A percentile compares a stretch with the other conserved stretches of the same genome.
phyloP scores from a whole-genome alignment of 2,329 filamentous ascomycete genomes.

The Penicillium sp. region DNA sequence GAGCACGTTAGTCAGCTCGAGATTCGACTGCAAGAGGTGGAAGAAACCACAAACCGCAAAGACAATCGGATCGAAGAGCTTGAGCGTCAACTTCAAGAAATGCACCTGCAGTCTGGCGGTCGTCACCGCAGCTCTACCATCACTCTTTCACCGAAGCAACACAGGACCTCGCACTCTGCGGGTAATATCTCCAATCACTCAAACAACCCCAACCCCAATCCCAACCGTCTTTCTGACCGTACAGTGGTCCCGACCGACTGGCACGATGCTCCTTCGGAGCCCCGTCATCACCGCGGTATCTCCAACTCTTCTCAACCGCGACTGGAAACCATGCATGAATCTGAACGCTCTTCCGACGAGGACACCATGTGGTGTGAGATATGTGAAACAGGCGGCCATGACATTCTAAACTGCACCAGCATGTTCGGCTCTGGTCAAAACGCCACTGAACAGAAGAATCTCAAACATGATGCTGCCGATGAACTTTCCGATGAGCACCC shows the following conservation, averaged over 20 bases:
- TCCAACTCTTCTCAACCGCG: slow-evolving; percentile 33
- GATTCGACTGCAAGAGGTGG: slow-evolving; percentile 75
- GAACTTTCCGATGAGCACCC: slow-evolving; percentile 14
- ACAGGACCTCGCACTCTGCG: slow-evolving; percentile 32
- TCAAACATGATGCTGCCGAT: slow-evolving; percentile 9
- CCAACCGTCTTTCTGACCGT: slow-evolving; percentile 40
- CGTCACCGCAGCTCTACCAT: slow-evolving; percentile 39
- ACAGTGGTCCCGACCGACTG: slow-evolving; percentile 46
- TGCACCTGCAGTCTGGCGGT: slow-evolving; percentile 30
- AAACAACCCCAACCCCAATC: slow-evolving; percentile 30
- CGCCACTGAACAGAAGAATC: slow-evolving; percentile 17
- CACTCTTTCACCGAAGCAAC: slow-evolving; percentile 36
- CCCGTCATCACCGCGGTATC: slow-evolving; percentile 27
- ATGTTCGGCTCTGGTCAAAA: slow-evolving; percentile 63
- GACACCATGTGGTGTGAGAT: slow-evolving; percentile 89
- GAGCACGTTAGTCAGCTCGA: slow-evolving; percentile 68
- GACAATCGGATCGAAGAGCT: slow-evolving; percentile 76
- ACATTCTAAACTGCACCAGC: slow-evolving; percentile 90
- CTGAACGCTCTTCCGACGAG: slow-evolving; percentile 63
- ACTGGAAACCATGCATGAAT: slow-evolving; percentile 44
- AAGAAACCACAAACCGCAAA: slow-evolving; percentile 71
- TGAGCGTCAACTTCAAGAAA: slow-evolving; percentile 68
- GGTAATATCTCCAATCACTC: slow-evolving; percentile 28
- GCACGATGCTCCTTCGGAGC: slow-evolving; percentile 35
- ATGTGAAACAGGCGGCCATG: slow-evolving; percentile 86